Evolutionary conservation across 2,329 filamentous ascomycete species (phyloP).

Genomic region (Mollisiaceae sp.): DNA sequence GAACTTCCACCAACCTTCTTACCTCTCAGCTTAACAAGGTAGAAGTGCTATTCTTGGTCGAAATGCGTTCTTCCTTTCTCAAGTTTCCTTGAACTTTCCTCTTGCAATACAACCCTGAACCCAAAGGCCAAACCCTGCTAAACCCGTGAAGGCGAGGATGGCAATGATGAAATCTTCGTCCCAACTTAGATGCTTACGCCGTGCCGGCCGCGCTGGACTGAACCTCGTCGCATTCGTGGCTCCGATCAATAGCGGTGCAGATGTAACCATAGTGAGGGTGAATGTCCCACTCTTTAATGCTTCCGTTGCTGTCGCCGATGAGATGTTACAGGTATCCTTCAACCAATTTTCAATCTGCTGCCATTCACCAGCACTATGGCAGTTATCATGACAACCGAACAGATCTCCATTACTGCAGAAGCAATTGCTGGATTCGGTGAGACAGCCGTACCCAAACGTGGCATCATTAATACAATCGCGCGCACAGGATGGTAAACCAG

Average conservation of each 20-base stretch:
- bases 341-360: not conserved
- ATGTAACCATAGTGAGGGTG: not conserved
- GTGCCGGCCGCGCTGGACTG: not conserved
- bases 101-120: not conserved
- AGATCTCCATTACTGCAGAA: not conserved
- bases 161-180: slow-evolving; percentile 3
- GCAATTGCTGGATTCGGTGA: not conserved
- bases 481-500: not conserved
- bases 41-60: too few species aligned
- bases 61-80: too few species aligned
- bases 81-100: not conserved
- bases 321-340: not conserved
- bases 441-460: not conserved
- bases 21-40: too few species aligned
- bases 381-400: not conserved
- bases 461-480: not conserved
- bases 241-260: not conserved
- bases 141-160: not conserved
- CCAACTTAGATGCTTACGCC: not conserved
- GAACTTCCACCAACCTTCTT: too few species aligned
- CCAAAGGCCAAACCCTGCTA: not conserved
- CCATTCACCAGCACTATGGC: not conserved
- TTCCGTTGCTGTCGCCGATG: not conserved
- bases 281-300: not conserved
- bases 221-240: not conserved